Evolutionary conservation across 2,329 filamentous ascomycete species (phyloP).

Genomic region (Aureobasidium sp.): DNA sequence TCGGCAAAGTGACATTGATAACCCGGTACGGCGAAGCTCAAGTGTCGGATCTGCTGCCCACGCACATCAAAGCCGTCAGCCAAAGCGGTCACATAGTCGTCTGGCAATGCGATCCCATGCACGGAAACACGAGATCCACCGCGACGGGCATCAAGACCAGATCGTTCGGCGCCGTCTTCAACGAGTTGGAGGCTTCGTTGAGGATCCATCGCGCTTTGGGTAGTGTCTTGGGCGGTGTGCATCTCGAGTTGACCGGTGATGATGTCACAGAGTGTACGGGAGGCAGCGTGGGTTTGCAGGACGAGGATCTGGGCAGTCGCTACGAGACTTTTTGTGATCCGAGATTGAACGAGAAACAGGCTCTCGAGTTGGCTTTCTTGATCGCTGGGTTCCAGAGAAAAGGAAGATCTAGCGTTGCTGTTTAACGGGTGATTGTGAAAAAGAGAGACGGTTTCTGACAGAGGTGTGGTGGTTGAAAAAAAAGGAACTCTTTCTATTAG

Average conservation of each 20-base stretch:
- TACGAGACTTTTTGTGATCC: slow-evolving; percentile 98
- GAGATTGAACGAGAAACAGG: slow-evolving; percentile 93
- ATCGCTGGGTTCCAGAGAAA: slow-evolving; percentile 58
- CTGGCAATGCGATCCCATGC: slow-evolving; percentile 99
- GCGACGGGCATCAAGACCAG: slow-evolving; percentile 81
- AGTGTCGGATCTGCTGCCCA: slow-evolving; percentile 67
- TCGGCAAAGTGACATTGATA: slow-evolving; percentile 92
- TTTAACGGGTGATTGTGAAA: background rate
- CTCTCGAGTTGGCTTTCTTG: slow-evolving; percentile 86
- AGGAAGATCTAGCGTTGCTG: slow-evolving; percentile 8
- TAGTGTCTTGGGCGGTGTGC: slow-evolving; percentile 86
- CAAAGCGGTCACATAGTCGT: slow-evolving; percentile 69
- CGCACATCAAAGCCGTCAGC: slow-evolving; percentile 84
- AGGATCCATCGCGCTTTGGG: slow-evolving; percentile 75
- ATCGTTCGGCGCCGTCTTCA: slow-evolving; percentile 82
- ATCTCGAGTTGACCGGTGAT: slow-evolving; percentile 91
- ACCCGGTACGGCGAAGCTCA: slow-evolving; percentile 83
- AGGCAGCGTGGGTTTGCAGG: slow-evolving; percentile 76
- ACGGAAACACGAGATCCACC: slow-evolving; percentile 64
- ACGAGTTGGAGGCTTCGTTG: slow-evolving; percentile 76
- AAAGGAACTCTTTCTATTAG: too few relatives aligned
- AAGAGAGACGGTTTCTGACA: background rate
- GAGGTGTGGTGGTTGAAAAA: too few relatives aligned
- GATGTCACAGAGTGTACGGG: slow-evolving; percentile 94
- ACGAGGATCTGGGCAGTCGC: slow-evolving; percentile 81